Conservation (phyloP, 192 early-diverging fungal genomes). For the Coemansia furcata region DNA sequence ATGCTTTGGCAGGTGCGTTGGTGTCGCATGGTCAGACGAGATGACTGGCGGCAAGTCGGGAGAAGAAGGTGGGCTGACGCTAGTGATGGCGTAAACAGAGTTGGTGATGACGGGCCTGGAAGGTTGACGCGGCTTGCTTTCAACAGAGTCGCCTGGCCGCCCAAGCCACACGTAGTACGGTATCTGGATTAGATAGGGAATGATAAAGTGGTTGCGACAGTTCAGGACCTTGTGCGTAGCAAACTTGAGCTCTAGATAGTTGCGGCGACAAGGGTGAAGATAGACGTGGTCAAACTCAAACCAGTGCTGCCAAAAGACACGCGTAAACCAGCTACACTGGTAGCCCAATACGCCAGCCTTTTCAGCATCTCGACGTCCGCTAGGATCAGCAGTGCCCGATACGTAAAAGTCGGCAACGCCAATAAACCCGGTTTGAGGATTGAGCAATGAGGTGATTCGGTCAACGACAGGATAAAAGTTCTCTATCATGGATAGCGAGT, state of each 20-base stretch:
- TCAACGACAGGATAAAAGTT: slow-evolving; percentile 68
- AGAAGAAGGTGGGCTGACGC: not conserved
- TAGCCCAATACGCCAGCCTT: slow-evolving; percentile 57
- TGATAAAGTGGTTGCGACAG: slow-evolving; percentile 69
- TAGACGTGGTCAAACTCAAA: slow-evolving; percentile 84
- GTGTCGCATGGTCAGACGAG: not conserved
- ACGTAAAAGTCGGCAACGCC: slow-evolving; percentile 84
- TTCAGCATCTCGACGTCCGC: not conserved
- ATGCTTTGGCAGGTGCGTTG: not conserved
- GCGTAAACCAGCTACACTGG: slow-evolving; percentile 73
- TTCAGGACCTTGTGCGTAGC: slow-evolving; percentile 72
- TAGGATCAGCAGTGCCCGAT: slow-evolving; percentile 32
- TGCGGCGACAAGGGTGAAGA: slow-evolving; percentile 71
- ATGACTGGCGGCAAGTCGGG: not conserved
- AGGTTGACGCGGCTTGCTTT: not conserved
- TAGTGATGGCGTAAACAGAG: not conserved
- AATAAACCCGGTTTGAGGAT: slow-evolving; percentile 61
- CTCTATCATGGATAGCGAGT: slow-evolving; percentile 89
- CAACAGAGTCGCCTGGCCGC: slow-evolving; percentile 21
- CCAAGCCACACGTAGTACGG: slow-evolving; percentile 89
- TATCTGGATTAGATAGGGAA: slow-evolving; percentile 70
- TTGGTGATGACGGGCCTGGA: not conserved
- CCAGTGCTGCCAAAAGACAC: slow-evolving; percentile 87
- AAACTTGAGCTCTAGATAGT: slow-evolving; percentile 83
- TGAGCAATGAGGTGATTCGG: slow-evolving; percentile 58